Conservation (phyloP, 2,329 filamentous ascomycete genomes). For the Penicillium rolfsii region DNA sequence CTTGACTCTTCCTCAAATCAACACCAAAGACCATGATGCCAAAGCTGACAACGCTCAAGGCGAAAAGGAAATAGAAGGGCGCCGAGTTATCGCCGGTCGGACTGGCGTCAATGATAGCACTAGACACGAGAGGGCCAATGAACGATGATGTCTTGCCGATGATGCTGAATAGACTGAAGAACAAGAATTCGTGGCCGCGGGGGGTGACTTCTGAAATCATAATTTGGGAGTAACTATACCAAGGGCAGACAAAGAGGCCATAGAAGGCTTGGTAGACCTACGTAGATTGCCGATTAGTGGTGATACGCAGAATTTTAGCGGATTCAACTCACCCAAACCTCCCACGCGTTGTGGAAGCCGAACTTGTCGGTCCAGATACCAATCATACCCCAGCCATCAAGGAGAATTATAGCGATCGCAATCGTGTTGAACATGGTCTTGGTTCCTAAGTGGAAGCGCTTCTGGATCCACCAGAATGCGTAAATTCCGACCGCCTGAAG, state of each 20-base stretch:
- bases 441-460: constrained; percentile 61
- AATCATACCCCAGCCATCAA: constrained; percentile 63
- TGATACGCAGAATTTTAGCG: neutral
- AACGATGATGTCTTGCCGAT: constrained; percentile 70
- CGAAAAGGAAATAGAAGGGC: constrained; percentile 70
- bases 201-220: constrained; percentile 73
- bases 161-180: constrained; percentile 71
- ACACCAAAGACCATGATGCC: constrained; percentile 58
- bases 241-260: constrained; percentile 68
- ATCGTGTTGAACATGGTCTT: constrained; percentile 72
- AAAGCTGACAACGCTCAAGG: constrained; percentile 60
- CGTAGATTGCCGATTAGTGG: neutral
- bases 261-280: constrained; percentile 59
- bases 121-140: constrained; percentile 69
- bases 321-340: constrained; percentile 49
- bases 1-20: constrained; percentile 63
- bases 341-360: constrained; percentile 59
- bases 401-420: constrained; percentile 63
- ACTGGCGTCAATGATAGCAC: constrained; percentile 68
- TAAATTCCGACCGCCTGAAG: constrained; percentile 59
- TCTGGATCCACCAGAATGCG: constrained; percentile 64
- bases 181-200: constrained; percentile 69
- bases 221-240: constrained; percentile 72
- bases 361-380: constrained; percentile 60
- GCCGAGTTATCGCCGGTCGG: constrained; percentile 59